Conservation (phyloP, 2,329 filamentous ascomycete genomes). For the Beauveria asiatica region DNA sequence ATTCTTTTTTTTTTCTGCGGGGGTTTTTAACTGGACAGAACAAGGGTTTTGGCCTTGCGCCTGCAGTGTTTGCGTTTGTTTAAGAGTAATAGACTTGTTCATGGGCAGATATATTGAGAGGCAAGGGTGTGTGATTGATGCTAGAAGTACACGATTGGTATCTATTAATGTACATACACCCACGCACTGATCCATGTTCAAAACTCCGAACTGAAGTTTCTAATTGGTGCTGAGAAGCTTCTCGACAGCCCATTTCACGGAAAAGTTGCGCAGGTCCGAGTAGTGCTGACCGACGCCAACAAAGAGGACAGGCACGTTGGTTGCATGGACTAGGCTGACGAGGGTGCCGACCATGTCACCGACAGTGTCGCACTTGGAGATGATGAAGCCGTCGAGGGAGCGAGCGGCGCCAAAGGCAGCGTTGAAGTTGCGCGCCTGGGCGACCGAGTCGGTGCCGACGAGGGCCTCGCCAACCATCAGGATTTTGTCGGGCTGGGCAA, state of each 20-base stretch:
- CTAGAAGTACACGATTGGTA: not conserved
- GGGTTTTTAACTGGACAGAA: not conserved
- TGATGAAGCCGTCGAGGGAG: constrained; percentile 90
- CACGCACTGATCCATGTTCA: not conserved
- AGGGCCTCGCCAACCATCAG: constrained; percentile 88
- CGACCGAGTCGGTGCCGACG: constrained; percentile 90
- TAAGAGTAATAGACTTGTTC: no score
- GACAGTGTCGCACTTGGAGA: constrained; percentile 96
- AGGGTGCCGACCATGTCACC: constrained; percentile 97
- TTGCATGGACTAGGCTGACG: constrained; percentile 95
- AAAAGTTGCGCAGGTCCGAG: constrained; percentile 58
- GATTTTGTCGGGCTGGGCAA: constrained; percentile 95
- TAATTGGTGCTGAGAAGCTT: constrained; percentile 49
- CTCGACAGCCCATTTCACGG: constrained; percentile 61
- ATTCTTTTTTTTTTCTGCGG: constrained; percentile 3
- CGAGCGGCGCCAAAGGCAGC: constrained; percentile 75
- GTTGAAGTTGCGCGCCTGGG: constrained; percentile 95
- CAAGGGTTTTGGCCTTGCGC: not conserved
- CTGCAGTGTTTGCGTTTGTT: not conserved
- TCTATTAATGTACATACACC: not conserved
- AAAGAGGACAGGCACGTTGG: constrained; percentile 91
- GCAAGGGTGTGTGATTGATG: not conserved
- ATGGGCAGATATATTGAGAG: not conserved
- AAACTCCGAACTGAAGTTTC: constrained; percentile 3
- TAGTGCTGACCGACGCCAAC: constrained; percentile 68